Conservation (phyloP, 208 protist species). For the Wallacemonas sp. region DNA sequence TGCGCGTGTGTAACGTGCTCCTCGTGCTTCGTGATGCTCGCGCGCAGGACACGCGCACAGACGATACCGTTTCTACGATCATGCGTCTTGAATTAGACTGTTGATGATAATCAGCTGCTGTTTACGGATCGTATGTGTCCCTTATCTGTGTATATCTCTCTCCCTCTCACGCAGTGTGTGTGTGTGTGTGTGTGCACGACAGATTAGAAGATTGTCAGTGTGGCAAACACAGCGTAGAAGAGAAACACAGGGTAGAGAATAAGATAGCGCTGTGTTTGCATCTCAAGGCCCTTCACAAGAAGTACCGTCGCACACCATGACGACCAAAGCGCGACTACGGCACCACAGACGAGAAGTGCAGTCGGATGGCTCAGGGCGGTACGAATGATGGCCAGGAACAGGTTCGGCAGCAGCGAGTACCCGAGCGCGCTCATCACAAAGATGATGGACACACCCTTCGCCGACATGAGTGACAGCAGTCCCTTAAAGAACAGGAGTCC, state of each 20-base stretch:
- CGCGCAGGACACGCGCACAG: no score
- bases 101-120: no score
- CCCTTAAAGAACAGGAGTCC: conserved; percentile 71
- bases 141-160: neutral
- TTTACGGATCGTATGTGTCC: no score
- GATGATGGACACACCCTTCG: conserved; percentile 44
- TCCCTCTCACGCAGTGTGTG: neutral
- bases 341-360: conserved; percentile 35
- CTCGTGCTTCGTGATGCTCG: no score
- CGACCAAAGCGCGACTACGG: conserved; percentile 74
- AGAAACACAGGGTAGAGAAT: conserved; percentile 80
- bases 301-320: conserved; percentile 78
- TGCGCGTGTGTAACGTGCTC: no score
- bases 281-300: conserved; percentile 53
- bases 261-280: conserved; percentile 70
- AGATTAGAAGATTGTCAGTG: conserved; percentile 69
- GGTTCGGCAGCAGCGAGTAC: conserved; percentile 78
- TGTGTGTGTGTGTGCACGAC: neutral
- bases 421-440: conserved; percentile 79
- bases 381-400: conserved; percentile 58
- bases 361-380: conserved; percentile 19
- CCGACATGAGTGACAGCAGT: conserved; percentile 73
- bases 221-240: conserved; percentile 84
- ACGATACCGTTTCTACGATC: no score
- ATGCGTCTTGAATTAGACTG: no score